A percentile compares a stretch with the other conserved stretches of the same genome.
phyloP scores from a whole-genome alignment of 2,329 filamentous ascomycete species.

The Colletotrichum sp. region DNA sequence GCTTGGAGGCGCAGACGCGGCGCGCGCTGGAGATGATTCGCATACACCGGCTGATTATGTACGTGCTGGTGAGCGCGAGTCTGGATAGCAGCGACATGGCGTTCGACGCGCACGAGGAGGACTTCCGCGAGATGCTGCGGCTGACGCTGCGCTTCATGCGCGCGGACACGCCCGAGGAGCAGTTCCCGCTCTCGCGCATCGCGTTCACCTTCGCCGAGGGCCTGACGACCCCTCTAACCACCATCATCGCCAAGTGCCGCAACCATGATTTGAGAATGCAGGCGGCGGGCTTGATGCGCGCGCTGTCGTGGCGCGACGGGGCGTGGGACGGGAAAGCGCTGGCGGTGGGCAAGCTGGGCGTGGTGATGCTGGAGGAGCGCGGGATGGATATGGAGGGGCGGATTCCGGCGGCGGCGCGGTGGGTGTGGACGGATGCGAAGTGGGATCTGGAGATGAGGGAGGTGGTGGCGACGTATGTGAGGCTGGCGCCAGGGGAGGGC shows the following conservation, averaged over 20 bases:
- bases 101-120: constrained; percentile 18
- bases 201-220: constrained; percentile 17
- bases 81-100: constrained; percentile 20
- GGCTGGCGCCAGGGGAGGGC: neutral
- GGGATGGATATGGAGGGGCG: constrained; percentile 15
- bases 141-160: constrained; percentile 6
- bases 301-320: constrained; percentile 20
- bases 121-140: constrained; percentile 18
- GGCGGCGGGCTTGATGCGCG: constrained; percentile 7
- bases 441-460: constrained; percentile 16
- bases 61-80: constrained; percentile 12
- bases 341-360: constrained; percentile 18
- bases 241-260: constrained; percentile 21
- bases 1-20: neutral
- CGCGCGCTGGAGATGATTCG: constrained; percentile 15
- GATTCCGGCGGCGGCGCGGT: constrained; percentile 12
- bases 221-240: constrained; percentile 16
- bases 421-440: constrained; percentile 18
- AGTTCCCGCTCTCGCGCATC: neutral
- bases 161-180: neutral
- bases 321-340: constrained; percentile 19
- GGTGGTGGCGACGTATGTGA: constrained; percentile 8
- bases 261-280: constrained; percentile 20
- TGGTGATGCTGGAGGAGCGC: constrained; percentile 22
- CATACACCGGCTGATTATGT: constrained; percentile 9